A percentile compares a stretch with the other conserved stretches of the same genome.
phyloP scores from a whole-genome alignment of 352 stramenopile species.

The Globisporangium solare region DNA sequence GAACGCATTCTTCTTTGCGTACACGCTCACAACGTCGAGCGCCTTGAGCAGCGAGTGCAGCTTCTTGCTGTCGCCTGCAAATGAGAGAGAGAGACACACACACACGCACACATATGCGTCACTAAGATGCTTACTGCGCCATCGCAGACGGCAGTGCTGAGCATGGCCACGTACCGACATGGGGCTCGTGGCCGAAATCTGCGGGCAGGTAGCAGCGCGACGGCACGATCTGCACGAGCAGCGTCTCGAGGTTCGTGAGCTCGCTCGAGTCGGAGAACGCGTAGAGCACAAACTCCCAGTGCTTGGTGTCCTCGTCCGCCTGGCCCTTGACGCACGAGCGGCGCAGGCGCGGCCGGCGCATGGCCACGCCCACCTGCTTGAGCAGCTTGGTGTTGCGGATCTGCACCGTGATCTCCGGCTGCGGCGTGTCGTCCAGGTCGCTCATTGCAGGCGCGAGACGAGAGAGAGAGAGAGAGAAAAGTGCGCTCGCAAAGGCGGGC shows the following conservation, averaged over 20 bases:
- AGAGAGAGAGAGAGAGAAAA: neutral
- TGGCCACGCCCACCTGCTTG: conserved; percentile 77
- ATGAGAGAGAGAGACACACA: neutral
- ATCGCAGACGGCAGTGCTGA: too few relatives aligned
- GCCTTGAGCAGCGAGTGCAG: conserved; percentile 66
- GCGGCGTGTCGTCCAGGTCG: conserved; percentile 35
- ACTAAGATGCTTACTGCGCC: too few relatives aligned
- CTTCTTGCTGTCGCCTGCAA: conserved; percentile 72
- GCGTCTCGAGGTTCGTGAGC: conserved; percentile 76
- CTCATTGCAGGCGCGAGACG: conserved; percentile 18
- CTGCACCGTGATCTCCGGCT: conserved; percentile 71
- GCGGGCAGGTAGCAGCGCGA: conserved; percentile 67
- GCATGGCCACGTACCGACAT: conserved; percentile 22
- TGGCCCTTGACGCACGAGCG: conserved; percentile 73
- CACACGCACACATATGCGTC: neutral
- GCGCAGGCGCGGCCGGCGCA: conserved; percentile 62
- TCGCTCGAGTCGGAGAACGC: conserved; percentile 83
- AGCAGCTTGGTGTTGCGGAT: conserved; percentile 78
- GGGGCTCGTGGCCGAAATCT: conserved; percentile 52
- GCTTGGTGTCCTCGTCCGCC: conserved; percentile 73
- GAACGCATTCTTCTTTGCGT: conserved; percentile 74
- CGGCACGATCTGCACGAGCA: conserved; percentile 75
- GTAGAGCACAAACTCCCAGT: conserved; percentile 78
- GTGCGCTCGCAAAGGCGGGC: neutral
- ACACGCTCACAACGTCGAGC: conserved; percentile 50